Percentiles rank a stretch among this genome's conserved stretches.
Evolutionary conservation across 2,329 filamentous ascomycete species (phyloP).

Genomic region (Arthroderma sp.): DNA sequence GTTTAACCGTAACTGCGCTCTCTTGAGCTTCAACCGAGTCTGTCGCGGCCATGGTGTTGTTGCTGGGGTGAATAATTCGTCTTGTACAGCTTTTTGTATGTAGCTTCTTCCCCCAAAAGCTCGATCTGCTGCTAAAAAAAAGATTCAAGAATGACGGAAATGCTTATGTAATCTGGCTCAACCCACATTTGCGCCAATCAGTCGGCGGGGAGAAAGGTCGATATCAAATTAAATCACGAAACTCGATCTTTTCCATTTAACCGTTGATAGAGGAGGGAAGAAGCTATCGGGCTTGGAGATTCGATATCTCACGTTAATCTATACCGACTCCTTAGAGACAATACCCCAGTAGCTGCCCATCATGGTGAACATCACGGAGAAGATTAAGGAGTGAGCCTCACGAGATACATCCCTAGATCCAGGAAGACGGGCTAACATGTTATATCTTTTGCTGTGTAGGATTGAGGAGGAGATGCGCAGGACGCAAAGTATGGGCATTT

Average conservation of each 20-base stretch:
- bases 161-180: not conserved
- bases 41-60: conserved; percentile 11
- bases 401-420: not conserved
- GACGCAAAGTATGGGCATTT: conserved; percentile 70
- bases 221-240: not conserved
- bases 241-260: not conserved
- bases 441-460: conserved; percentile 40
- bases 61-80: not conserved
- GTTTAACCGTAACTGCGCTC: not conserved
- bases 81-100: not conserved
- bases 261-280: not conserved
- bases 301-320: not conserved
- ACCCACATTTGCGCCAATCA: conserved; percentile 5
- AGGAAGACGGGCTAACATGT: conserved; percentile 14
- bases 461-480: conserved; percentile 99
- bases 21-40: conserved; percentile 9
- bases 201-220: not conserved
- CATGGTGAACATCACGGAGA: conserved; percentile 99
- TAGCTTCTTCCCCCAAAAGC: not conserved
- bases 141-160: not conserved
- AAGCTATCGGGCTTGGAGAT: not conserved
- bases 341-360: conserved; percentile 20
- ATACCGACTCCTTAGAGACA: not conserved
- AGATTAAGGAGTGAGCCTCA: conserved; percentile 85
- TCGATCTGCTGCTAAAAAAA: not conserved